Evolutionary conservation across 495 filamentous ascomycete genomes (phyloP), one percentile per base, ranked within the genome.

Genomic region (Chaetomidium leptoderma): DNA sequence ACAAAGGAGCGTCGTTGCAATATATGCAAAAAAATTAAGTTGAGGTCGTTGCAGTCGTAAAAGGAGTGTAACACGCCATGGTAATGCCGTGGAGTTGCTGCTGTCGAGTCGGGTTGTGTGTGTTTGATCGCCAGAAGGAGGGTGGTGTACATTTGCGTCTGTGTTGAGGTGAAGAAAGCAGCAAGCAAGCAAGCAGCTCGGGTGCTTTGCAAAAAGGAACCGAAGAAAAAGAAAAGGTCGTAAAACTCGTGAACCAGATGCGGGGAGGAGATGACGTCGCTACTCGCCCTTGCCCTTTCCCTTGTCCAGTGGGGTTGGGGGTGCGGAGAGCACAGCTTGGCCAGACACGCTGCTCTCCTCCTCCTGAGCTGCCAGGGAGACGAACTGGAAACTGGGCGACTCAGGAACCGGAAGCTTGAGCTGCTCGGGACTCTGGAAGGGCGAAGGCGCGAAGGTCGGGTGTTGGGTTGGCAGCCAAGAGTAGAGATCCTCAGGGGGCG

Each of bases 61-160:
- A 71, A 68, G 67, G 69, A 71, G 60, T 53, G 69, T 63, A 45
- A 51, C 39, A 61, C 39, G 42, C 53, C 69, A 66, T 68, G n/a
- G 59, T 43, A 43, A 66, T 69, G 63, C 61, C 46, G 60, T 53
- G 60, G 63, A 55, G 54, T 63, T 66, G 64, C 66, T 72, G 73
- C 61, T 66, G 66, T 66, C 44, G 30, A 44, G 42, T 29, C 42
- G 36, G 32, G 55, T 43, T 62, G 56, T 63, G 53, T 70, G 40
- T 65, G 57, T 65, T 65, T 68, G 66, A 65, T 73, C 67, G 70
- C 68, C 62, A 35, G 59, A 77, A 77, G 75, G 74, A 77, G 63
- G 61, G 75, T 69, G 50, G 65, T 73, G 62, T 75, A 69, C 75
- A 74, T 69, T 74, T 68, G 77, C 77, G 77, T 76, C 74, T 78